Evolutionary conservation across 148 eudicot genomes (phyloP).

Genomic region (Drosera capensis): DNA sequence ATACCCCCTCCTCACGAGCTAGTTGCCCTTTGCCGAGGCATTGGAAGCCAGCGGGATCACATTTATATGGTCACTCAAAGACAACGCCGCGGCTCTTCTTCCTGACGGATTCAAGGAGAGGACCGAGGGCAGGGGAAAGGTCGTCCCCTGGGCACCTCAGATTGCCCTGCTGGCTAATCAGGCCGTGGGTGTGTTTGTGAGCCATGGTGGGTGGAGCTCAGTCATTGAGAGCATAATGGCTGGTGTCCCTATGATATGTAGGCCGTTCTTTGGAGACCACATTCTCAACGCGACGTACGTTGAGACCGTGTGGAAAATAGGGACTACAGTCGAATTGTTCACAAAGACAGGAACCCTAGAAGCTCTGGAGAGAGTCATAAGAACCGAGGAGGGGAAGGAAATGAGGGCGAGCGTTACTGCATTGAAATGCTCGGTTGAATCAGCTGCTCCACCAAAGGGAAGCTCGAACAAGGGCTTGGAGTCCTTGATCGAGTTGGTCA

Average conservation of each 20-base stretch:
- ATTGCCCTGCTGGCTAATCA: slow-evolving; percentile 15
- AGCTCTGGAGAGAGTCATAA: slow-evolving; percentile 5
- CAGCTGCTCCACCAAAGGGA: slow-evolving; percentile 15
- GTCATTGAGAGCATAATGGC: slow-evolving; percentile 32
- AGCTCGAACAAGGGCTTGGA: slow-evolving; percentile 13
- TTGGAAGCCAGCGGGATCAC: slow-evolving; percentile 16
- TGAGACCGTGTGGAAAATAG: slow-evolving; percentile 24
- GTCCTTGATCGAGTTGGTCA: no score
- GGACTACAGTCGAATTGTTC: slow-evolving; percentile 19
- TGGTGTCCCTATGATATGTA: slow-evolving; percentile 32
- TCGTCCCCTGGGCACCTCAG: no score
- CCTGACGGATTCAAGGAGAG: slow-evolving; percentile 19
- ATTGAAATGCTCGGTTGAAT: slow-evolving; percentile 4
- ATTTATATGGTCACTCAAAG: slow-evolving; percentile 31
- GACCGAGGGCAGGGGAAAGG: not conserved
- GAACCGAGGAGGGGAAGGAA: slow-evolving; percentile 6
- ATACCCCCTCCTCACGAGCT: slow-evolving; percentile 18
- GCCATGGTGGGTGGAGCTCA: slow-evolving; percentile 49
- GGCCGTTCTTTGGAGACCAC: slow-evolving; percentile 42
- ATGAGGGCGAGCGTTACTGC: not conserved
- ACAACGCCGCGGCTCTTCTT: slow-evolving; percentile 6
- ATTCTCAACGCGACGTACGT: slow-evolving; percentile 21
- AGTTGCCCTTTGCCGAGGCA: slow-evolving; percentile 24
- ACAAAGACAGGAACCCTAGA: slow-evolving; percentile 6
- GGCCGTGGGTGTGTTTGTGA: slow-evolving; percentile 25